phyloP scores from a whole-genome alignment of 129 eudicot genomes.

The Apium graveolens region DNA sequence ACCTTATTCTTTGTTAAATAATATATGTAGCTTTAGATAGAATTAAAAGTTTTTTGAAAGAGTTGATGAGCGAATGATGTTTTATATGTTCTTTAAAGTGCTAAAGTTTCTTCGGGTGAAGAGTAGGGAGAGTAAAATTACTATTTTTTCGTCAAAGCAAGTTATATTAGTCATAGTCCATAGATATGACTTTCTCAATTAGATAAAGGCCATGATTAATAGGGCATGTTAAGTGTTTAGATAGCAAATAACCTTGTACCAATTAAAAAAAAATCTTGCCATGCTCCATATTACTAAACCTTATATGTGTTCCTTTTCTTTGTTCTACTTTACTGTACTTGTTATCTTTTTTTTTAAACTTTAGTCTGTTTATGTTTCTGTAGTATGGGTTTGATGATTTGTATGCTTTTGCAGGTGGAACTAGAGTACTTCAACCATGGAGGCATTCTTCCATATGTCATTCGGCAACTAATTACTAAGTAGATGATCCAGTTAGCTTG shows the following conservation, averaged over 20 bases:
- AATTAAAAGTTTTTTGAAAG: no score
- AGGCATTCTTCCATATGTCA: constrained; percentile 43
- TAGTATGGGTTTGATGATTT: background rate
- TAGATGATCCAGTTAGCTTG: constrained; percentile 3
- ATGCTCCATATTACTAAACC: background rate
- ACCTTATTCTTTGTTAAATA: background rate
- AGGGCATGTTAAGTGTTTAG: no score
- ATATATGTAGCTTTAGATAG: background rate
- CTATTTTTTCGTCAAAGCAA: no score
- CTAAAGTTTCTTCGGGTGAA: no score
- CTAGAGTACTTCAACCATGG: constrained; percentile 45
- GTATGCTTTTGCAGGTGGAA: constrained; percentile 30
- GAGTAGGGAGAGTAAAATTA: no score
- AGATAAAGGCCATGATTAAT: no score
- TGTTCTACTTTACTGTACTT: background rate
- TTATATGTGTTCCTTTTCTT: background rate
- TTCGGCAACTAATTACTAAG: constrained; percentile 31
- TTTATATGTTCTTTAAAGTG: background rate
- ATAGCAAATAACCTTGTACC: no score
- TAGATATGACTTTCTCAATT: no score
- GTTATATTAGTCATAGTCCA: background rate
- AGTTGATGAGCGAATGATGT: background rate
- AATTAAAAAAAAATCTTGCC: no score
- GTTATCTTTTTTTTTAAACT: background rate
- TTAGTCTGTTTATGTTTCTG: background rate